Conservation (phyloP, 306 rosid species). For the Prunus mume region DNA sequence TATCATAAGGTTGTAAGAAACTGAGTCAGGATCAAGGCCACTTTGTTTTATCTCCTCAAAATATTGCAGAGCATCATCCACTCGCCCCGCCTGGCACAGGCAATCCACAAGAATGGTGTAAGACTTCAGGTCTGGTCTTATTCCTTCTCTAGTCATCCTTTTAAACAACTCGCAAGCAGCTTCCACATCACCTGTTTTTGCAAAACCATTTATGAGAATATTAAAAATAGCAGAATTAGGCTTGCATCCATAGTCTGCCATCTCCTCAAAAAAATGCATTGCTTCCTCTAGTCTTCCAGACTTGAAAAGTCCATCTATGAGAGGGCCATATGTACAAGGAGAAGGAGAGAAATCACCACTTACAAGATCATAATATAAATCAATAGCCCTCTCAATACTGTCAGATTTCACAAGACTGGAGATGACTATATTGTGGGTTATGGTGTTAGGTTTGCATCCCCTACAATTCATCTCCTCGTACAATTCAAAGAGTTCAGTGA, state of each 20-base stretch:
- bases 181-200: constrained; percentile 70
- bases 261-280: constrained; percentile 72
- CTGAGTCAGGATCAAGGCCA: constrained; percentile 73
- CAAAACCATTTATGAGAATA: constrained; percentile 85
- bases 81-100: constrained; percentile 58
- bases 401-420: constrained; percentile 68
- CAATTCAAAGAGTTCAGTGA: constrained; percentile 57
- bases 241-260: constrained; percentile 68
- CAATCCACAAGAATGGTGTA: constrained; percentile 84
- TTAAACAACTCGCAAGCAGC: constrained; percentile 58
- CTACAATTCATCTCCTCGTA: constrained; percentile 67
- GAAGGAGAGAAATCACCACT: constrained; percentile 85
- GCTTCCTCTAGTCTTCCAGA: constrained; percentile 76
- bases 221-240: constrained; percentile 83
- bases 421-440: constrained; percentile 79
- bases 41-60: constrained; percentile 77
- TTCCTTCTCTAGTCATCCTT: constrained; percentile 81
- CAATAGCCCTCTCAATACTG: constrained; percentile 56
- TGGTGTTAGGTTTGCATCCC: constrained; percentile 72
- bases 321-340: constrained; percentile 90
- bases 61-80: constrained; percentile 71
- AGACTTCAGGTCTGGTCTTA: constrained; percentile 87
- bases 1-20: constrained; percentile 73
- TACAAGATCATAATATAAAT: constrained; percentile 70
- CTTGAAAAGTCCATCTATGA: constrained; percentile 80